Percentiles rank a stretch among this genome's conserved stretches.
phyloP scores from a whole-genome alignment of 1,284 basidiomycete genomes.

The Ganoderma multipileum region DNA sequence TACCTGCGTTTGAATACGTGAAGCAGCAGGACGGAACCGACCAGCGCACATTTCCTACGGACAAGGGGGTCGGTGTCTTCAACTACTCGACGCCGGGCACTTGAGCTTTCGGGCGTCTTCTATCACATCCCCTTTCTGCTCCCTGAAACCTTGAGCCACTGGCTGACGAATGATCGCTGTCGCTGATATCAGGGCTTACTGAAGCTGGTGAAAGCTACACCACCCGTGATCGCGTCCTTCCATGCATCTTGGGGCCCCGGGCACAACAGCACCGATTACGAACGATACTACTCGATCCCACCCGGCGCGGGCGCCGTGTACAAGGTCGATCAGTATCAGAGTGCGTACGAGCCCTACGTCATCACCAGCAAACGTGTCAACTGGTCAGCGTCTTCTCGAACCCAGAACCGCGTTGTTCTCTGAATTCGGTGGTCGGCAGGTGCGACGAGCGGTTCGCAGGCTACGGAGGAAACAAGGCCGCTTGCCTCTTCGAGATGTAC shows the following conservation, averaged over 20 bases:
- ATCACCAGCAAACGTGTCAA: conserved; percentile 79
- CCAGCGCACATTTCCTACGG: conserved; percentile 62
- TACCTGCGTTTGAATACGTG: conserved; percentile 82
- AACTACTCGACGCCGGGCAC: neutral
- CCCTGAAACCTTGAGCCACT: conserved; percentile 7
- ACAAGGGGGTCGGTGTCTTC: conserved; percentile 59
- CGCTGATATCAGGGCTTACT: conserved; percentile 56
- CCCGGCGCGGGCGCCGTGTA: conserved; percentile 70
- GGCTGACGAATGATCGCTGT: neutral
- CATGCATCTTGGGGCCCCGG: conserved; percentile 80
- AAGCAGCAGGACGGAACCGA: conserved; percentile 67
- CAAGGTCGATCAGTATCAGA: conserved; percentile 75
- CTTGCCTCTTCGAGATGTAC: conserved; percentile 71
- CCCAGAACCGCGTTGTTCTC: conserved; percentile 10
- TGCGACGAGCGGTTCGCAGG: conserved; percentile 91
- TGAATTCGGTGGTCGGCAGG: conserved; percentile 48
- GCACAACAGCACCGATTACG: conserved; percentile 82
- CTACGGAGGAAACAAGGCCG: conserved; percentile 79
- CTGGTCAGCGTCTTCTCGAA: conserved; percentile 52
- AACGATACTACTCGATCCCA: conserved; percentile 64
- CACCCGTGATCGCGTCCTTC: conserved; percentile 67
- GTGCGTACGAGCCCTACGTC: conserved; percentile 86
- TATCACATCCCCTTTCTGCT: neutral
- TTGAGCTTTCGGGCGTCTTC: neutral
- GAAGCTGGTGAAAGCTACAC: conserved; percentile 56